Conservation (phyloP, 768 basidiomycete species). For the Suillus subluteus region DNA sequence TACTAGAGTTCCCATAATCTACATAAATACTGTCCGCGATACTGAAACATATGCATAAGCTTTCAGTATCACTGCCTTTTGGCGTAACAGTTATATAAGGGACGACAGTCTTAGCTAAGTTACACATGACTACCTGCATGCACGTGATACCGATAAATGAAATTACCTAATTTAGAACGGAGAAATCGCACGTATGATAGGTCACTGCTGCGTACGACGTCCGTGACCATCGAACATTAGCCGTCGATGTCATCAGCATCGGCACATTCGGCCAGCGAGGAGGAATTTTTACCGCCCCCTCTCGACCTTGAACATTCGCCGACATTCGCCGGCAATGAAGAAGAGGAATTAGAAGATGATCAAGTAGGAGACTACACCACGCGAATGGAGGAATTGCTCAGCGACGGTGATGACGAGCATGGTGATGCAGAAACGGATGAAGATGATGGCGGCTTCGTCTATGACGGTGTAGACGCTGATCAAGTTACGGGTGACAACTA, state of each 20-base stretch:
- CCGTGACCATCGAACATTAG: not conserved
- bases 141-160: not conserved
- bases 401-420: slow-evolving; percentile 28
- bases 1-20: no score
- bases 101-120: no score
- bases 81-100: no score
- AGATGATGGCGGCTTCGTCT: slow-evolving; percentile 70
- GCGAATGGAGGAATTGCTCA: slow-evolving; percentile 70
- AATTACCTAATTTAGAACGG: slow-evolving; percentile 3
- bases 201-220: not conserved
- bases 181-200: not conserved
- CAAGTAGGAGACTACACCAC: slow-evolving; percentile 63
- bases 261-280: not conserved
- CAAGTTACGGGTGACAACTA: slow-evolving; percentile 55
- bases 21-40: no score
- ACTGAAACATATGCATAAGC: no score
- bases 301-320: slow-evolving; percentile 15
- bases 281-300: not conserved
- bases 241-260: not conserved
- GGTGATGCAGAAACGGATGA: slow-evolving; percentile 47
- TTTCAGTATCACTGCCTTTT: no score
- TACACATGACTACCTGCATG: no score
- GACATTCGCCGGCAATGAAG: slow-evolving; percentile 22
- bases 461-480: slow-evolving; percentile 68
- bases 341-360: slow-evolving; percentile 41